Conservation (phyloP, 257 asterid species). For the Plantago major region DNA sequence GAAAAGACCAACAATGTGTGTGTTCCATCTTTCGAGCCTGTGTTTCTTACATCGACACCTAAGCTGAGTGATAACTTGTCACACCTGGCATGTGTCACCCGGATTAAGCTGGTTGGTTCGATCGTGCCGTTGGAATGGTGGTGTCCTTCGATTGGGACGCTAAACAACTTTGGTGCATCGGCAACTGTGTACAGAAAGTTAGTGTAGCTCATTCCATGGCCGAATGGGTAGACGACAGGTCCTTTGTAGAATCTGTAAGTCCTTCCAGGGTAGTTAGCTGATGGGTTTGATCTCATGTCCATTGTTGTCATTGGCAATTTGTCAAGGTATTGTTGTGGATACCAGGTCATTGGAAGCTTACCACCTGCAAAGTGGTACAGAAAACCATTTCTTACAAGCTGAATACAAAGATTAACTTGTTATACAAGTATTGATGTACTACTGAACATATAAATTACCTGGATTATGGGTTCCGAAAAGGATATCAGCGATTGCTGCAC, state of each 20-base stretch:
- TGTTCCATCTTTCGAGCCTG: slow-evolving; percentile 52
- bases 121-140: slow-evolving; percentile 36
- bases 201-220: slow-evolving; percentile 83
- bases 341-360: slow-evolving; percentile 91
- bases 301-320: slow-evolving; percentile 69
- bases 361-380: slow-evolving; percentile 43
- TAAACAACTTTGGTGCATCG: slow-evolving; percentile 45
- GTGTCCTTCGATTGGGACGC: slow-evolving; percentile 53
- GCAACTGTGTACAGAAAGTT: slow-evolving; percentile 39
- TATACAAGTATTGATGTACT: too few species aligned
- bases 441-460: slow-evolving; percentile 24
- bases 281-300: slow-evolving; percentile 63
- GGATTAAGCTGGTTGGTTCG: slow-evolving; percentile 33
- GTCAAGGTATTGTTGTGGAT: slow-evolving; percentile 64
- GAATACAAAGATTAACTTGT: background rate
- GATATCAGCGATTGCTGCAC: slow-evolving; percentile 72
- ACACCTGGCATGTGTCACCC: slow-evolving; percentile 65
- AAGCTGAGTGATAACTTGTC: slow-evolving; percentile 33
- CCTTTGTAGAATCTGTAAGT: slow-evolving; percentile 78
- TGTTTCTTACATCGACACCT: slow-evolving; percentile 48
- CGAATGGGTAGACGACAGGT: slow-evolving; percentile 62
- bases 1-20: slow-evolving; percentile 67
- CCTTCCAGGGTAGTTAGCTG: slow-evolving; percentile 64
- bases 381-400: background rate
- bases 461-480: slow-evolving; percentile 81